A percentile compares a stretch with the other conserved stretches of the same genome.
Conservation (phyloP, 106 monocot species). For the Allium fistulosum region DNA sequence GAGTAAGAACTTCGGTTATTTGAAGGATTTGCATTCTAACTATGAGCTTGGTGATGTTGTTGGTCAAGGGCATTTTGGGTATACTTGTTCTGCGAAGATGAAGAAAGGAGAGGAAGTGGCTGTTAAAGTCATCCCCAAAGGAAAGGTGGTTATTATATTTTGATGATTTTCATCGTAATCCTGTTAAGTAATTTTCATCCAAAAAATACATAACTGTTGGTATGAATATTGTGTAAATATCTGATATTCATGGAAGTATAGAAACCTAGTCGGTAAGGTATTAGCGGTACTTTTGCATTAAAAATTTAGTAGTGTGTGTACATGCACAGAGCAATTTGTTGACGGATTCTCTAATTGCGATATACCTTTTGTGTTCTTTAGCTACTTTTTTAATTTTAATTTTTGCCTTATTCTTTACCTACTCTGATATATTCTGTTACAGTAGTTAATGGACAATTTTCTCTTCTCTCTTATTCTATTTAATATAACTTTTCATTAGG, state of each 20-base stretch:
- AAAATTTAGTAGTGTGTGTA: not conserved
- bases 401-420: not conserved
- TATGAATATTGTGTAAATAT: not conserved
- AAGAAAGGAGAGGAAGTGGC: slow-evolving; percentile 85
- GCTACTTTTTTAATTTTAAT: not conserved
- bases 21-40: slow-evolving; percentile 56
- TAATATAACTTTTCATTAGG: not conserved
- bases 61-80: slow-evolving; percentile 79
- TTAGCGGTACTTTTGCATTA: not conserved
- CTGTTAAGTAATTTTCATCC: no score
- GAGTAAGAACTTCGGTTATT: slow-evolving; percentile 73
- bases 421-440: not conserved
- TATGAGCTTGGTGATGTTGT: slow-evolving; percentile 71
- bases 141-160: slow-evolving; percentile 31
- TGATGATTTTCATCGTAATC: no score
- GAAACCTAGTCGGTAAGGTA: not conserved
- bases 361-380: not conserved
- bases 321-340: not conserved
- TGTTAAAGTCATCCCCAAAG: slow-evolving; percentile 80
- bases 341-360: not conserved
- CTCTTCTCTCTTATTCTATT: not conserved
- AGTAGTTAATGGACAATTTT: not conserved
- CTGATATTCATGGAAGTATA: not conserved
- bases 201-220: not conserved
- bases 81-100: slow-evolving; percentile 59